Conservation (phyloP, 805 yeast genomes). For the Saturnispora quitensis region DNA sequence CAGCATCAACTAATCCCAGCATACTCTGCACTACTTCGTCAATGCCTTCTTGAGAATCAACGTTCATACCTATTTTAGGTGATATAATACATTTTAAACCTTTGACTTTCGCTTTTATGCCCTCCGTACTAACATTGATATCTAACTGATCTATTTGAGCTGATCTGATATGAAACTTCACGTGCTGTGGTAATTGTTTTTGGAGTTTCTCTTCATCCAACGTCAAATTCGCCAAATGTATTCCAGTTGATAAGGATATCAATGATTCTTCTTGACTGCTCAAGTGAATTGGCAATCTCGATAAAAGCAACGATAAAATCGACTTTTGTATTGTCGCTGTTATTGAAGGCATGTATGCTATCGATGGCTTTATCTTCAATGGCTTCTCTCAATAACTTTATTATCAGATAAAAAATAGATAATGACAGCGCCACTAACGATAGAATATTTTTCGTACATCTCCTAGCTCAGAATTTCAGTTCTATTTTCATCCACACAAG, state of each 20-base stretch:
- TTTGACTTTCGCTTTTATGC: slow-evolving; percentile 5
- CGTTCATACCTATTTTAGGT: slow-evolving; percentile 5
- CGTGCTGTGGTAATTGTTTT: slow-evolving; percentile 8
- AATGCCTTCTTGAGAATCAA: slow-evolving; percentile 33
- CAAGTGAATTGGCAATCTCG: slow-evolving; percentile 12
- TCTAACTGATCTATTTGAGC: slow-evolving; percentile 10
- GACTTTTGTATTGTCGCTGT: slow-evolving; percentile 11
- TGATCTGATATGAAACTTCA: slow-evolving; percentile 9
- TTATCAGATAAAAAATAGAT: neutral
- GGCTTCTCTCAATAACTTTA: neutral
- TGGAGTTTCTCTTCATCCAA: slow-evolving; percentile 13
- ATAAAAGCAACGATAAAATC: slow-evolving; percentile 9
- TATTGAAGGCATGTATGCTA: slow-evolving; percentile 9
- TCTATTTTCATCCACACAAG: neutral
- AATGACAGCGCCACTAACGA: neutral
- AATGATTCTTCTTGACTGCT: slow-evolving; percentile 10
- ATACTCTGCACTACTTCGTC: slow-evolving; percentile 62
- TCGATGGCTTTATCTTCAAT: neutral
- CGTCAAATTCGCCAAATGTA: slow-evolving; percentile 9
- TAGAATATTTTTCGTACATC: neutral
- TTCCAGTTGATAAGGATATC: slow-evolving; percentile 6
- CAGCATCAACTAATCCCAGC: slow-evolving; percentile 34
- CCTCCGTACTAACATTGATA: slow-evolving; percentile 7
- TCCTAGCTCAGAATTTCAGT: neutral
- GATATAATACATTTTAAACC: slow-evolving; percentile 7